Conservation (phyloP, 1,284 basidiomycete species). For the Rugiboletus extremiorientalis region DNA sequence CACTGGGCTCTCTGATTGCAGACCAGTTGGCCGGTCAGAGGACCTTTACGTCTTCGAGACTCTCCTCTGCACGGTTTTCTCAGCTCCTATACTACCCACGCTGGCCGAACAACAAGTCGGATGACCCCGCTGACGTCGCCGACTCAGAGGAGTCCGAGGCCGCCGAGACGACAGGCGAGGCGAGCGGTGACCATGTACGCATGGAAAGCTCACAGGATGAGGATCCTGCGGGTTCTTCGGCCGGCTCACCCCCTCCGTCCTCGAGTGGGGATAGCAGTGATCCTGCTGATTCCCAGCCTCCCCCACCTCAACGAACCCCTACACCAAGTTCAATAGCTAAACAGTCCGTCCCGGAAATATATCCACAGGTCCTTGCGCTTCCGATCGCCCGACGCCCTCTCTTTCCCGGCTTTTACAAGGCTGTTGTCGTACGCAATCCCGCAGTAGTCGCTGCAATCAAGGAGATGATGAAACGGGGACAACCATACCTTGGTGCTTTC, state of each 20-base stretch:
- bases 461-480: conserved; percentile 95
- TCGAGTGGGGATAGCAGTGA: conserved; percentile 31
- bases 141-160: conserved; percentile 28
- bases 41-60: conserved; percentile 21
- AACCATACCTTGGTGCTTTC: conserved; percentile 98
- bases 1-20: conserved; percentile 2
- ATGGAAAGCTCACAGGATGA: conserved; percentile 32
- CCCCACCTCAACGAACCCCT: conserved; percentile 38
- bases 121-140: conserved; percentile 18
- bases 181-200: conserved; percentile 11
- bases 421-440: conserved; percentile 89
- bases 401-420: conserved; percentile 98
- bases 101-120: conserved; percentile 29
- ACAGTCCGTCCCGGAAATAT: conserved; percentile 82
- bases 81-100: conserved; percentile 27
- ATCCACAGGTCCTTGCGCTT: conserved; percentile 93
- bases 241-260: conserved; percentile 27
- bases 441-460: conserved; percentile 93
- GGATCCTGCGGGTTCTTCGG: conserved; percentile 27
- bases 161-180: conserved; percentile 14
- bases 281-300: conserved; percentile 34
- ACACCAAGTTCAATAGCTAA: conserved; percentile 68
- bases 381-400: conserved; percentile 95
- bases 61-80: conserved; percentile 20
- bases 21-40: conserved; percentile 11